Percentiles rank a stretch among this genome's conserved stretches.
Evolutionary conservation across 345 rosid species (phyloP).

Genomic region (Carallia pectinifolia): DNA sequence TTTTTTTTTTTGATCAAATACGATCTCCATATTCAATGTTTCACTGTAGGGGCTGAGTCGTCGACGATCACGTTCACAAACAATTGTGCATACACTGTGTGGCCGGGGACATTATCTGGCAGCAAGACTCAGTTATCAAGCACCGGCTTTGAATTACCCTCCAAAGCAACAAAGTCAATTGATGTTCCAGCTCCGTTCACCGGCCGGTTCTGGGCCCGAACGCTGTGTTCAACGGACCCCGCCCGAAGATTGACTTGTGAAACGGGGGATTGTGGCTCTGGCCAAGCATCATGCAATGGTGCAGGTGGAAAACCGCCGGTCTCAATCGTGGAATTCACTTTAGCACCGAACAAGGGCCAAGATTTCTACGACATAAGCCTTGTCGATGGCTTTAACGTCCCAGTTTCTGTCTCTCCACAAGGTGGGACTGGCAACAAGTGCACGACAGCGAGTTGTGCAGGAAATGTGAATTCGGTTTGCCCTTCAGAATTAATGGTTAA

Average conservation of each 20-base stretch:
- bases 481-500: conserved; percentile 36
- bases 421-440: conserved; percentile 24
- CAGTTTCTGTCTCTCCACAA: conserved; percentile 33
- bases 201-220: conserved; percentile 57
- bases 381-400: conserved; percentile 47
- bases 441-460: conserved; percentile 21
- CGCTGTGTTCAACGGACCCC: conserved; percentile 35
- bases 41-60: conserved; percentile 1
- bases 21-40: too few relatives aligned
- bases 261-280: conserved; percentile 52
- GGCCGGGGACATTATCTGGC: conserved; percentile 40
- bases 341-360: conserved; percentile 13
- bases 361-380: conserved; percentile 50
- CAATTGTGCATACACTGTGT: conserved; percentile 35
- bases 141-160: conserved; percentile 51
- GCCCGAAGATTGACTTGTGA: conserved; percentile 33
- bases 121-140: conserved; percentile 17
- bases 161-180: conserved; percentile 24
- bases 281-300: conserved; percentile 39
- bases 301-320: conserved; percentile 30
- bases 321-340: conserved; percentile 41
- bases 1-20: too few relatives aligned
- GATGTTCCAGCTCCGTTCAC: conserved; percentile 29
- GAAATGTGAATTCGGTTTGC: conserved; percentile 41
- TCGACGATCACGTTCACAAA: conserved; percentile 39